Percentiles rank a stretch among this genome's conserved stretches.
These are phyloP conservation scores for Scutellaria galericulata DNA, from an alignment of 257 asterid genomes.

Conservation along the genomic window DNA sequence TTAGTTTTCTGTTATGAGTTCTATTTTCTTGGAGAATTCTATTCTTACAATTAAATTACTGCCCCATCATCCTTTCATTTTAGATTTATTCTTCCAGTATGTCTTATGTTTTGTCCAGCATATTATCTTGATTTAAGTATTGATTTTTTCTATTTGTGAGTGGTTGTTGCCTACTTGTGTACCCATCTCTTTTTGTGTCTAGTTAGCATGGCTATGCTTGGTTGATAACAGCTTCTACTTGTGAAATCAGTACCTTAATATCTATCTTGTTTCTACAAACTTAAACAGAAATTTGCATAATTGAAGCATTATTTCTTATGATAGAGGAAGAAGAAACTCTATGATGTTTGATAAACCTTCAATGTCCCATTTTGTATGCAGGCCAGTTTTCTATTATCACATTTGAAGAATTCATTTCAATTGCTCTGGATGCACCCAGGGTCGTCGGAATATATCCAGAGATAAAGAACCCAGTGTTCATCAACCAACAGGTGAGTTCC, in stretches of 20 bases:
- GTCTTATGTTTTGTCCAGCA: too few relatives aligned
- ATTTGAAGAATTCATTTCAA: slow-evolving; percentile 81
- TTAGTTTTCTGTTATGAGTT: neutral
- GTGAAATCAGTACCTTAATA: neutral
- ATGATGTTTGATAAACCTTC: slow-evolving; percentile 6
- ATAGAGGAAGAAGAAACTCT: neutral
- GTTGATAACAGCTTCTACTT: neutral
- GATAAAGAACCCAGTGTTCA: slow-evolving; percentile 86
- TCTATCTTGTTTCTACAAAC: neutral
- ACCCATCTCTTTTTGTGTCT: neutral
- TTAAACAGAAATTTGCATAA: neutral
- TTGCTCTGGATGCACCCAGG: slow-evolving; percentile 87
- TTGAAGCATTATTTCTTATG: slow-evolving; percentile 2
- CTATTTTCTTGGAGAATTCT: slow-evolving; percentile 4
- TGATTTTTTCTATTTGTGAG: too few relatives aligned
- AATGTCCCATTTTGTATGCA: slow-evolving; percentile 41
- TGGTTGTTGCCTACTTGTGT: too few relatives aligned
- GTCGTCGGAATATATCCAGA: slow-evolving; percentile 98
- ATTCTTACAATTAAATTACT: neutral
- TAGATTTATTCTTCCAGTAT: too few relatives aligned
- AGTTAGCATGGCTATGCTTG: neutral
- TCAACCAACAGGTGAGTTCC: slow-evolving; percentile 79
- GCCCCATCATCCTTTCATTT: too few relatives aligned
- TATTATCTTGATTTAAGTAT: too few relatives aligned
- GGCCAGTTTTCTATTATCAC: slow-evolving; percentile 84